Conservation (phyloP, 495 filamentous ascomycete species). For the Hyaloscypha variabilis region DNA sequence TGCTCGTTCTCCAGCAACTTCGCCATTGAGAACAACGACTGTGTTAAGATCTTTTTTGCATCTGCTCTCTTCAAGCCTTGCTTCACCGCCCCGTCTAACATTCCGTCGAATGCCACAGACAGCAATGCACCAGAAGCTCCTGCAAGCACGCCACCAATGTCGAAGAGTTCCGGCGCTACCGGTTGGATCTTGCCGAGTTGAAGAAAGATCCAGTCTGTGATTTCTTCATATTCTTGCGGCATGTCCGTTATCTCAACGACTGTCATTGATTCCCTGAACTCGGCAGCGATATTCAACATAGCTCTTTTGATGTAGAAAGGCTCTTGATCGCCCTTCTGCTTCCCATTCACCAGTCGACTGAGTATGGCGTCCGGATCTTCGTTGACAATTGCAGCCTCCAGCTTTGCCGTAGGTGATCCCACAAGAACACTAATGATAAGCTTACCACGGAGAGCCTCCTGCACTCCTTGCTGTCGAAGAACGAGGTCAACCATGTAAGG, state of each 20-base stretch:
- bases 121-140: slow-evolving; percentile 79
- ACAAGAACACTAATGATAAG: slow-evolving; percentile 83
- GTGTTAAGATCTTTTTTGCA: slow-evolving; percentile 77
- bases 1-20: slow-evolving; percentile 41
- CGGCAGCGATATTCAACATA: slow-evolving; percentile 75
- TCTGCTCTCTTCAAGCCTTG: slow-evolving; percentile 80
- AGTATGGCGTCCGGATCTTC: neutral
- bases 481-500: slow-evolving; percentile 65
- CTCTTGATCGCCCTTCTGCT: slow-evolving; percentile 41
- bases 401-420: slow-evolving; percentile 67
- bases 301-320: slow-evolving; percentile 57
- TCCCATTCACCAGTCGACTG: slow-evolving; percentile 27
- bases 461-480: slow-evolving; percentile 63
- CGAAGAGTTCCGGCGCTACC: slow-evolving; percentile 51
- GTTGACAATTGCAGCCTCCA: slow-evolving; percentile 40
- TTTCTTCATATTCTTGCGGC: slow-evolving; percentile 45
- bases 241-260: slow-evolving; percentile 65
- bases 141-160: slow-evolving; percentile 72
- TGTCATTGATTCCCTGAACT: slow-evolving; percentile 79
- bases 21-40: slow-evolving; percentile 70
- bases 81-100: slow-evolving; percentile 76
- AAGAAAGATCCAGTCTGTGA: slow-evolving; percentile 78
- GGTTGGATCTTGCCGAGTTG: slow-evolving; percentile 40
- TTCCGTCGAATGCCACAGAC: slow-evolving; percentile 72
- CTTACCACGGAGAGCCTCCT: slow-evolving; percentile 70